phyloP scores from a whole-genome alignment of 306 rosid species.

The Boehmeria nivea region DNA sequence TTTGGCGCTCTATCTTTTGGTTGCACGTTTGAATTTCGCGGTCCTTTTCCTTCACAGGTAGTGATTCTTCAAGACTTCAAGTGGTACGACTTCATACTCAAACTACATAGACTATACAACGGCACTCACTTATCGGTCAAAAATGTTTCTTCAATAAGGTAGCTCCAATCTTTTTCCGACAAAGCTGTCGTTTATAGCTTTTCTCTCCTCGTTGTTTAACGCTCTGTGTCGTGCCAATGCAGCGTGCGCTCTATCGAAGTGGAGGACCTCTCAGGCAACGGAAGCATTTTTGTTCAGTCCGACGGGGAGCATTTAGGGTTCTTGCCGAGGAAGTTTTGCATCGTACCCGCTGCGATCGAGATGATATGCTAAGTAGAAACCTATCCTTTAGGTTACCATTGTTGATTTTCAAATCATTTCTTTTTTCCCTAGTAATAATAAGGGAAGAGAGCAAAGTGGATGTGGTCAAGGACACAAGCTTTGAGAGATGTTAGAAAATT shows the following conservation, averaged over 20 bases:
- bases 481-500: too few species aligned
- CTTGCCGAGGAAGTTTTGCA: conserved; percentile 67
- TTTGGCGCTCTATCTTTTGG: too few species aligned
- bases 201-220: background rate
- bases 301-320: conserved; percentile 92
- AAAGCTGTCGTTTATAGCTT: background rate
- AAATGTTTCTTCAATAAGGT: conserved; percentile 83
- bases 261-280: conserved; percentile 58
- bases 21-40: background rate
- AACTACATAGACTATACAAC: conserved; percentile 64
- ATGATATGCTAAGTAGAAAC: conserved; percentile 57
- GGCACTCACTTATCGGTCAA: conserved; percentile 78
- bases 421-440: too few species aligned
- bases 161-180: conserved; percentile 11
- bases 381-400: background rate
- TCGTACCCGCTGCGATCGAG: conserved; percentile 74
- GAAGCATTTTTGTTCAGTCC: conserved; percentile 66
- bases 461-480: too few species aligned
- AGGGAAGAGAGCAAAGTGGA: too few species aligned
- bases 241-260: conserved; percentile 71
- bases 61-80: conserved; percentile 84
- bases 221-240: conserved; percentile 9
- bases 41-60: conserved; percentile 38
- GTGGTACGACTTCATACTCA: conserved; percentile 84
- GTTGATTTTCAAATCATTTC: too few species aligned